Evolutionary conservation across 352 stramenopile species (phyloP), one percentile per base, ranked within the genome.

Genomic region (Phytopythium oedochilum): DNA sequence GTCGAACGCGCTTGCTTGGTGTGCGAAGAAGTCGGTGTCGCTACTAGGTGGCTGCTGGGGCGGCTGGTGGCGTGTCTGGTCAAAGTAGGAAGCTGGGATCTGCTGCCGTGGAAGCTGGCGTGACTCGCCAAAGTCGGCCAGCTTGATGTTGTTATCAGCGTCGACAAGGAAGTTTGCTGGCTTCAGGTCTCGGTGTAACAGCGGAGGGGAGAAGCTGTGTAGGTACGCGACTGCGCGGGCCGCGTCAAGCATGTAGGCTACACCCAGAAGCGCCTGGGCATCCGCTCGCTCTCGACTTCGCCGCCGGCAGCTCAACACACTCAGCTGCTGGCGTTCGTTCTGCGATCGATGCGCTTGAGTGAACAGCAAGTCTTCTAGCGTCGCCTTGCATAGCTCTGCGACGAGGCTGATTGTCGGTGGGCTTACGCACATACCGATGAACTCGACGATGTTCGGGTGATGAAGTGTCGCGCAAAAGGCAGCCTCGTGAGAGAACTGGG

Each of bases 351-450:
- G 34, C 5, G 17, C 34, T 39, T 39, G 34, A 18, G 14, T 18
- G 52, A 42, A 12, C n/a, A n/a, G n/a, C n/a, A n/a, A n/a, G 38
- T 81, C 68, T 47, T 83, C 77, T 5, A 79, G 62, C 22, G 52
- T 80, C 6, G 53, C 73, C 43, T 59, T 62, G 38, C 73, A 92
- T n/a, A 81, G 54, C 60, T 86, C 71, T 17, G 64, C 89, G 6
- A 93, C 75, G 1, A 93, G 48, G 34, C 78, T 89, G 31, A 93
- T 83, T 10, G 80, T 89, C 1, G 83, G 78, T 12, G 81, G 81
- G 20, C 65, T 85, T 14, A 94, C 75, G 47, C 84, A 94, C 75
- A 94, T 87, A 20, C 82, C 84, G 44, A 89, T 86, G 61, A 94
- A 94, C 55, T 71, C 76, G 55, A 90, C 75, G 42, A 94, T 83